Percentiles rank a stretch among this genome's conserved stretches.
phyloP scores from a whole-genome alignment of 2,329 filamentous ascomycete genomes.

The Neonectria faginata region DNA sequence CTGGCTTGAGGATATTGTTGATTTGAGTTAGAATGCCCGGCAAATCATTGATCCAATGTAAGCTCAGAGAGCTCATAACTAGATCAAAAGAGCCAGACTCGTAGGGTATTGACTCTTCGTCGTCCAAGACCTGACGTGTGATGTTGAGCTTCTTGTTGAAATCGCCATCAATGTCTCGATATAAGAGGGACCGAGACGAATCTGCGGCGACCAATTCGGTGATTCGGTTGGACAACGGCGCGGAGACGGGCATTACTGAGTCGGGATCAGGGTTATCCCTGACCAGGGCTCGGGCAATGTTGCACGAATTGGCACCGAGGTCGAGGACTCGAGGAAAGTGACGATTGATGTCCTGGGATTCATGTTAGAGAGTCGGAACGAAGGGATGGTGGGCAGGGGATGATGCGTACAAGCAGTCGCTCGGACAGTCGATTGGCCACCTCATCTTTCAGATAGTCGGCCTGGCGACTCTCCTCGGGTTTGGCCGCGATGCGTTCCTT shows the following conservation, averaged over 20 bases:
- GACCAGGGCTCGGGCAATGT: constrained; percentile 86
- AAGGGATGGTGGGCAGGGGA: neutral
- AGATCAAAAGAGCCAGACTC: constrained; percentile 84
- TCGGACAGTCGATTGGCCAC: constrained; percentile 87
- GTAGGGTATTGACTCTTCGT: constrained; percentile 82
- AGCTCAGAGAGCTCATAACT: constrained; percentile 85
- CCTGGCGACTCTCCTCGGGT: constrained; percentile 77
- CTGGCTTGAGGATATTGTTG: constrained; percentile 88
- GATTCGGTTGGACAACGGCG: constrained; percentile 78
- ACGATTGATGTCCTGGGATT: constrained; percentile 85
- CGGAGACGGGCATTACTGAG: constrained; percentile 65
- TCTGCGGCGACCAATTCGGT: constrained; percentile 83
- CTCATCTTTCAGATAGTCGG: constrained; percentile 95
- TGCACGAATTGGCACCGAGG: constrained; percentile 94
- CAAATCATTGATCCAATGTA: constrained; percentile 99
- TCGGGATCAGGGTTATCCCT: constrained; percentile 74
- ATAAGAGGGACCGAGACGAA: constrained; percentile 79
- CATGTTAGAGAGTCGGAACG: constrained; percentile 29
- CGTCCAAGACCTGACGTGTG: constrained; percentile 78
- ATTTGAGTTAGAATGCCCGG: constrained; percentile 86
- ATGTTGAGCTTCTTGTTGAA: constrained; percentile 82
- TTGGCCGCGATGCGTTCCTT: constrained; percentile 85
- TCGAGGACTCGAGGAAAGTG: constrained; percentile 87
- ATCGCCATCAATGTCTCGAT: constrained; percentile 79
- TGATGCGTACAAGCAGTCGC: constrained; percentile 74